Conservation (phyloP, 2,329 filamentous ascomycete genomes). For the Magnaporthiopsis incrustans region DNA sequence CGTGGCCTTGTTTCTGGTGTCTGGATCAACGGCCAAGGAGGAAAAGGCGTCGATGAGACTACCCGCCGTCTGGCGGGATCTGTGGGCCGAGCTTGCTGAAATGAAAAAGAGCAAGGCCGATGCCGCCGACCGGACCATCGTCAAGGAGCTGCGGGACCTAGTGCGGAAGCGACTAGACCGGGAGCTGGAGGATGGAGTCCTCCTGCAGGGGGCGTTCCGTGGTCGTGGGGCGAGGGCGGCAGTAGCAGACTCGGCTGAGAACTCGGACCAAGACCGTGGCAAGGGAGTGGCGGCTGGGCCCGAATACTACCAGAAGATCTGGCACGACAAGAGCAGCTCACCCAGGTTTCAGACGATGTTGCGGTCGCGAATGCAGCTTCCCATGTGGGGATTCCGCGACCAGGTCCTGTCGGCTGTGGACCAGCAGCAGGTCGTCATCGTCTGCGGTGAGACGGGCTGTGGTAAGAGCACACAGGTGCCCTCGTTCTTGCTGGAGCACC, state of each 20-base stretch:
- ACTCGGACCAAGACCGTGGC: conserved; percentile 33
- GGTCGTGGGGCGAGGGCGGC: conserved; percentile 43
- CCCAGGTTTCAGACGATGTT: conserved; percentile 73
- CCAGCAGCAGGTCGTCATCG: conserved; percentile 76
- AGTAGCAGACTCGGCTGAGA: conserved; percentile 40
- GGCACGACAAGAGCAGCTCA: conserved; percentile 48
- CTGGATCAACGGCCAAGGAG: conserved; percentile 69
- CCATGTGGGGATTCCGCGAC: conserved; percentile 79
- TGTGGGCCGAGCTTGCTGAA: conserved; percentile 74
- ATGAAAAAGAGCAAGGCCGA: conserved; percentile 64
- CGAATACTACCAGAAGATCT: conserved; percentile 49
- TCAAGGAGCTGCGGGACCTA: conserved; percentile 62
- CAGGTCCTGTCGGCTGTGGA: conserved; percentile 72
- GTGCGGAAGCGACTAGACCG: conserved; percentile 62
- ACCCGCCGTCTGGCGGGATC: conserved; percentile 71
- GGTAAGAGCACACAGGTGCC: conserved; percentile 98
- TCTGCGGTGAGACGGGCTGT: conserved; percentile 90
- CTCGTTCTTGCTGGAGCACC: conserved; percentile 83
- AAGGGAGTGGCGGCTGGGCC: conserved; percentile 30
- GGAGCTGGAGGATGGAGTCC: conserved; percentile 64
- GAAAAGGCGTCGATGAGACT: conserved; percentile 77
- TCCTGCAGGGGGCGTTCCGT: conserved; percentile 69
- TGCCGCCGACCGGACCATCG: conserved; percentile 56
- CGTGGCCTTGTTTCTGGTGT: conserved; percentile 72
- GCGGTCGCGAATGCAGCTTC: conserved; percentile 66